Evolutionary conservation across 148 eudicot species (phyloP), one percentile per base, ranked within the genome.

Genomic region (Rhododendron simsii): DNA sequence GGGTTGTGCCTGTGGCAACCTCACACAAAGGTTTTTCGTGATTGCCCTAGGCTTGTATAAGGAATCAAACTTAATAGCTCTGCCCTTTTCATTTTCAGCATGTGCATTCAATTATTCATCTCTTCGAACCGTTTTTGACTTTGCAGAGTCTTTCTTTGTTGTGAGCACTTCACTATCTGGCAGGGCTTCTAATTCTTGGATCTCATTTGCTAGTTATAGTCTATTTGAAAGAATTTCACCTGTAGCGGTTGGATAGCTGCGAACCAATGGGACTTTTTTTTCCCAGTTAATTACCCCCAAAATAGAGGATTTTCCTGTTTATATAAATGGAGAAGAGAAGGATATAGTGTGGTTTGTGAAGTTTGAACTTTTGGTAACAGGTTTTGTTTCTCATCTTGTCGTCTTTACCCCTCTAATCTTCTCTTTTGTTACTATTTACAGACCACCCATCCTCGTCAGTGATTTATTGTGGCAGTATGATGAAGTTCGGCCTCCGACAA

Each of bases 361-460:
- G 44, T 30, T 55, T 35, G 65, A 55, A 55, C 65, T 33, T 51
- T 18, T 76, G 57, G 59, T n/a, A 14, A 28, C 18, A 7, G 41
- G 47, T 12, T 41, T 14, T 71, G 55, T 15, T 80, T 57, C 45
- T 50, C 80, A 8, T 65, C n/a, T 35, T 16, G 35, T 65, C 41
- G 39, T 65, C 35, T 45, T 65, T 84, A 15, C 33, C 13, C 23
- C n/a, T 51, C 44, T 33, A 45, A n/a, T 23, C 28, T 21, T 86
- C 20, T 73, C 20, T 59, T 81, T 53, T 67, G 6, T 39, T 81
- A 61, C 63, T 85, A 35, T 81, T 28, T 90, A 89, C 98, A 97
- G 99, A 89, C 99, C 99, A 48, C 86, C 95, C 63, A 86, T 97
- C 86, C 95, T 97, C 63, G 95, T 97, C 84, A 92, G 96, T 94